A percentile compares a stretch with the other conserved stretches of the same genome.
These are phyloP conservation scores for Salix suchowensis DNA, from an alignment of 345 rosid genomes.

Conservation along the genomic window DNA sequence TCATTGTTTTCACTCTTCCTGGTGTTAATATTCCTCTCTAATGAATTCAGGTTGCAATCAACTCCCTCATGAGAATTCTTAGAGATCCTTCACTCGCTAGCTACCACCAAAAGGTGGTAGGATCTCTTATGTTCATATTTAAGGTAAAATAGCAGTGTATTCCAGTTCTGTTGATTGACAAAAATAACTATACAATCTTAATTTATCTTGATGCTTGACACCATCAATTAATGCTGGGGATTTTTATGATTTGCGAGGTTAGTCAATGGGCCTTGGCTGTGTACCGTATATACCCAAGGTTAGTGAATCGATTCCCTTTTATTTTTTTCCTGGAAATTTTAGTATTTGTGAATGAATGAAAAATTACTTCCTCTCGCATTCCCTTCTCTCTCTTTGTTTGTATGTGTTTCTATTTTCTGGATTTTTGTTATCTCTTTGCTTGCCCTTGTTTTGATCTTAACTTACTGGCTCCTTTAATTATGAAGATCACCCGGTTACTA, in stretches of 20 bases:
- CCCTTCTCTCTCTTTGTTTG: neutral
- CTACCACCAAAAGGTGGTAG: slow-evolving; percentile 96
- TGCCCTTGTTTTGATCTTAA: neutral
- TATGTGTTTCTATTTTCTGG: neutral
- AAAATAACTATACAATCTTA: neutral
- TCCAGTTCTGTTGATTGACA: neutral
- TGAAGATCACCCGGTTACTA: neutral
- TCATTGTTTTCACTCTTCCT: slow-evolving; percentile 16
- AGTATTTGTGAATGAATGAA: neutral
- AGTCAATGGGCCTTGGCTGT: slow-evolving; percentile 97
- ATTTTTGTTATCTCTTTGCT: neutral
- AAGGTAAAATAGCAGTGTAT: slow-evolving; percentile 47
- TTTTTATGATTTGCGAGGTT: slow-evolving; percentile 46
- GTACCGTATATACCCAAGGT: slow-evolving; percentile 98
- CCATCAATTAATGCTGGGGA: slow-evolving; percentile 4
- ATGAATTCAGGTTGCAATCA: slow-evolving; percentile 78
- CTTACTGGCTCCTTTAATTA: neutral
- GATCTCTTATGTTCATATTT: slow-evolving; percentile 93
- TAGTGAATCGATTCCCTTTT: slow-evolving; percentile 24
- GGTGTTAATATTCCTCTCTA: slow-evolving; percentile 14
- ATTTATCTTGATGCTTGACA: neutral
- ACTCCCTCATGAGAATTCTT: slow-evolving; percentile 94
- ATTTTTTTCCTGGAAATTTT: neutral
- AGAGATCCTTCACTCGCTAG: slow-evolving; percentile 95
- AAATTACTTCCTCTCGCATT: neutral